phyloP scores from a whole-genome alignment of 148 eudicot genomes.

The Cornus suecica region DNA sequence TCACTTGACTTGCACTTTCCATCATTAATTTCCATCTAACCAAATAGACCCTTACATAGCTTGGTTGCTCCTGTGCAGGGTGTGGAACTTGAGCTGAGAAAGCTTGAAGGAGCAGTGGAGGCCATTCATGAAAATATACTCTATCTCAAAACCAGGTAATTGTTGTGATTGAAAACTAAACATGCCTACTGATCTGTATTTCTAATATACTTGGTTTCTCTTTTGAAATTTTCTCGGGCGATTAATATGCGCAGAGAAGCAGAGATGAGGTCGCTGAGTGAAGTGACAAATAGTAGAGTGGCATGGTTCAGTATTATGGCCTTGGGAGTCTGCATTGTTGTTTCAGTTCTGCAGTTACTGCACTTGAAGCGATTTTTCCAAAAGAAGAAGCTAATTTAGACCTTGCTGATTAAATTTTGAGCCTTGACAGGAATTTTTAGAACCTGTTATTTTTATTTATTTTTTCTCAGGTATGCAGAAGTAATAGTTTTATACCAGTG shows the following conservation, averaged over 20 bases:
- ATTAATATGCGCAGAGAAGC: constrained; percentile 51
- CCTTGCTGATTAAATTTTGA: constrained; percentile 6
- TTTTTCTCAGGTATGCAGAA: background rate
- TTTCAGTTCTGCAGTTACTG: constrained; percentile 54
- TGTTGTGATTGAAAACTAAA: background rate
- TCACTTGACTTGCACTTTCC: too few species aligned
- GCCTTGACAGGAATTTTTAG: background rate
- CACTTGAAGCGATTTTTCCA: constrained; percentile 73
- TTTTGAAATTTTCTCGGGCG: background rate
- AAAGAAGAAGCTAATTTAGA: constrained; percentile 72
- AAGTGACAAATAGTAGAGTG: constrained; percentile 73
- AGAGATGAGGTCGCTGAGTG: constrained; percentile 76
- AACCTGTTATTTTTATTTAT: background rate
- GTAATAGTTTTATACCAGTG: background rate
- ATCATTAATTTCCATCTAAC: background rate
- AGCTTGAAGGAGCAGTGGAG: constrained; percentile 88
- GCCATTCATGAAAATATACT: constrained; percentile 77
- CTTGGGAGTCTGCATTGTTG: constrained; percentile 69
- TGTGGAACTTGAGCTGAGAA: constrained; percentile 79
- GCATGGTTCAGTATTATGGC: constrained; percentile 83
- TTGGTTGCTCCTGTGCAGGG: constrained; percentile 34
- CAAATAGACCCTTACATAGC: background rate
- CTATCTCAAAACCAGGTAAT: constrained; percentile 58
- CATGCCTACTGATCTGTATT: background rate
- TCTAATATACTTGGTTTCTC: background rate